Evolutionary conservation across 2,329 filamentous ascomycete genomes (phyloP).

Genomic region (Cercospora sp.): DNA sequence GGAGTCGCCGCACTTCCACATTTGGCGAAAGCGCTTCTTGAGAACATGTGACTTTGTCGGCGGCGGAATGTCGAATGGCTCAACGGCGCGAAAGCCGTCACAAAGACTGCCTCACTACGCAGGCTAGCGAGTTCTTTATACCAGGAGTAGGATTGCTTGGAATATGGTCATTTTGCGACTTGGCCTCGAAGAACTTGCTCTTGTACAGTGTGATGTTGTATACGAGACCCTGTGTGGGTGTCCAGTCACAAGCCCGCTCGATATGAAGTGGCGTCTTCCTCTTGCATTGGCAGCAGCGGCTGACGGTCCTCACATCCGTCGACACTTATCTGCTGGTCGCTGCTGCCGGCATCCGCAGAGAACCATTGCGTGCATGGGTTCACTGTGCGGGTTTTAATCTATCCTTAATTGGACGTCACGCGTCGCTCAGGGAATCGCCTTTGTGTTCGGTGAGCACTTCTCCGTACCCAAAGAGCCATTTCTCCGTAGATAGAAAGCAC

Average conservation of each 20-base stretch:
- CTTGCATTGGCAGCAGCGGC: conserved; percentile 3
- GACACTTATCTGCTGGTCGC: neutral
- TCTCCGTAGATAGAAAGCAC: neutral
- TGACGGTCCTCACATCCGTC: conserved; percentile 11
- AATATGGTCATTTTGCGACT: neutral
- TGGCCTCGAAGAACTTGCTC: neutral
- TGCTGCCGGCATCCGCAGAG: conserved; percentile 7
- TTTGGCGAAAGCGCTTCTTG: neutral
- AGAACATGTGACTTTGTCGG: neutral
- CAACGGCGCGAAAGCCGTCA: neutral
- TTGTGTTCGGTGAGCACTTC: conserved; percentile 2
- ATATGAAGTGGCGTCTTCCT: conserved; percentile 21
- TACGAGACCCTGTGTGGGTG: neutral
- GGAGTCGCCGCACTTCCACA: neutral
- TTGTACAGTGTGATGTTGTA: neutral
- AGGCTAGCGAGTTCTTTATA: neutral
- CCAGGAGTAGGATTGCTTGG: neutral
- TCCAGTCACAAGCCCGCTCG: conserved; percentile 7
- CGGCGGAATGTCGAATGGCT: neutral
- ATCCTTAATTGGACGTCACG: conserved; percentile 18
- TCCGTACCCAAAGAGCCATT: conserved; percentile 14
- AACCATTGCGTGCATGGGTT: conserved; percentile 5
- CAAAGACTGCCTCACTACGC: neutral
- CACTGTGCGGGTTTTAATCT: conserved; percentile 10
- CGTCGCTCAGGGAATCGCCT: conserved; percentile 1